phyloP scores from a whole-genome alignment of 2,329 filamentous ascomycete species.

The Cladosporium sp. region DNA sequence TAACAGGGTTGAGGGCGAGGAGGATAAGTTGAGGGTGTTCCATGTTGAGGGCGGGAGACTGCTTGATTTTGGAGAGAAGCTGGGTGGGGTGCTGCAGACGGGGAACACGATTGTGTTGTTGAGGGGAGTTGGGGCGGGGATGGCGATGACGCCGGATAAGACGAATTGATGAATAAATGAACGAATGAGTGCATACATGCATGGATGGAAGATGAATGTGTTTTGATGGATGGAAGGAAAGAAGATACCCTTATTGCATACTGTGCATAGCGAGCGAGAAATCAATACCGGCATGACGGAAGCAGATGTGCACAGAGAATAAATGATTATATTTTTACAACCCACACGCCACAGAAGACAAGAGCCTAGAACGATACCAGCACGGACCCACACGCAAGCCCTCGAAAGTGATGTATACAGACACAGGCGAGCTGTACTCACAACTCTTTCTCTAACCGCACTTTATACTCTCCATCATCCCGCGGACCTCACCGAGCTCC shows the following conservation, averaged over 20 bases:
- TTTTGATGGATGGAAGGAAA: neutral
- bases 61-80: conserved; percentile 83
- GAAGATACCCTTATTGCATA: conserved; percentile 8
- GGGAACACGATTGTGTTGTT: conserved; percentile 90
- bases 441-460: no score
- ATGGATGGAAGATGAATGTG: no score
- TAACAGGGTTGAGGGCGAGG: conserved; percentile 72
- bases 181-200: neutral
- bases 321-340: no score
- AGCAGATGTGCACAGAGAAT: no score
- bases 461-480: no score
- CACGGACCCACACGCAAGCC: no score
- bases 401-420: no score
- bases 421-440: no score
- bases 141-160: conserved; percentile 34
- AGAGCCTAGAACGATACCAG: no score
- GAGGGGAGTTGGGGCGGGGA: conserved; percentile 74
- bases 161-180: conserved; percentile 22
- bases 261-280: conserved; percentile 7
- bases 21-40: conserved; percentile 81
- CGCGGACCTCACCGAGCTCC: no score
- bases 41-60: conserved; percentile 88
- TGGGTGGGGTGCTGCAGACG: conserved; percentile 70
- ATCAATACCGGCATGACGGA: no score
- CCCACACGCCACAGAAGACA: no score